These are phyloP conservation scores for Orbilia brochopaga DNA, from an alignment of 2,329 filamentous ascomycete species.

Conservation along the genomic window DNA sequence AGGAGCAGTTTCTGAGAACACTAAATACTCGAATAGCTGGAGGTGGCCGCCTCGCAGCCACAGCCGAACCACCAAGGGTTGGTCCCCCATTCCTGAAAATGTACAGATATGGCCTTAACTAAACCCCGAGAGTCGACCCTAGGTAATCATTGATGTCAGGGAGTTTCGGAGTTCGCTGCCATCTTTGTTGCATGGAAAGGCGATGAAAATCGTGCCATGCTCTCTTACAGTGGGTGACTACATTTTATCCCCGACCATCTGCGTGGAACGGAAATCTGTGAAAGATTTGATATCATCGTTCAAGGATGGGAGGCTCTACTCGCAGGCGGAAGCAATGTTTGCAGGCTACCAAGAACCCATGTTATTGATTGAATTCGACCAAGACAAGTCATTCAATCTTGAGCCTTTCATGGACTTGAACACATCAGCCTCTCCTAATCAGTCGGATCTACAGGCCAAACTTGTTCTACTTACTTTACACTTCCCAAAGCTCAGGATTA, in stretches of 20 bases:
- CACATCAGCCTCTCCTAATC: constrained; percentile 59
- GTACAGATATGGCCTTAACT: not conserved
- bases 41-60: constrained; percentile 81
- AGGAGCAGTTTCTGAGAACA: constrained; percentile 90
- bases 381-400: constrained; percentile 95
- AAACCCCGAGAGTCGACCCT: not conserved
- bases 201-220: constrained; percentile 87
- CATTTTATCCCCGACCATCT: constrained; percentile 86
- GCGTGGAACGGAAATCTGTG: constrained; percentile 92
- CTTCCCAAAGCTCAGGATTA: constrained; percentile 85
- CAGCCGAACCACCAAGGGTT: constrained; percentile 83
- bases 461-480: constrained; percentile 89
- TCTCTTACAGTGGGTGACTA: constrained; percentile 98
- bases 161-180: constrained; percentile 94
- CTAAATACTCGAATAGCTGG: constrained; percentile 97
- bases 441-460: constrained; percentile 85
- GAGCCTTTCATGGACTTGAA: constrained; percentile 63
- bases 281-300: constrained; percentile 90
- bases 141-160: constrained; percentile 81
- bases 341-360: constrained; percentile 87
- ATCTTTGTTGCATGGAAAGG: constrained; percentile 85
- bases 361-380: constrained; percentile 96
- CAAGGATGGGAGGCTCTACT: constrained; percentile 87
- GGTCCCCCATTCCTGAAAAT: not conserved
- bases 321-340: constrained; percentile 91